Conservation (phyloP, 768 basidiomycete species). For the Rhizopogon vulgaris region DNA sequence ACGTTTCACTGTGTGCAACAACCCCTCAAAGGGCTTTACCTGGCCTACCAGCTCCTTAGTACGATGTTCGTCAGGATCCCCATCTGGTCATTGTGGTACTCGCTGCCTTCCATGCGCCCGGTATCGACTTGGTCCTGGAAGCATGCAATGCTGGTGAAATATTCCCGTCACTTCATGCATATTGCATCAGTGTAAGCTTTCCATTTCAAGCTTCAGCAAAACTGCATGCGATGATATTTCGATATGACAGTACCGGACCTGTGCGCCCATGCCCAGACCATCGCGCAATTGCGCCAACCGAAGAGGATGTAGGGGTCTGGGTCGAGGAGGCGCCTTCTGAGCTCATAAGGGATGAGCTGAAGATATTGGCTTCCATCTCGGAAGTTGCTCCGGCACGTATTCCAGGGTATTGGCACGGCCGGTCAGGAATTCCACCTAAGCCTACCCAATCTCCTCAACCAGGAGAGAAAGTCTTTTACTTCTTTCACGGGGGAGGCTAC, state of each 20-base stretch:
- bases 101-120: conserved; percentile 32
- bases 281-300: conserved; percentile 5
- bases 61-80: conserved; percentile 41
- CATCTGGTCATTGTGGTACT: conserved; percentile 37
- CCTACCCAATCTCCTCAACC: conserved; percentile 30
- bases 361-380: conserved; percentile 23
- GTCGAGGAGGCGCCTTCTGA: conserved; percentile 24
- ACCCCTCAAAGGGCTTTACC: conserved; percentile 44
- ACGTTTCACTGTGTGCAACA: conserved; percentile 21
- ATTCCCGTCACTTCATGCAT: conserved; percentile 25
- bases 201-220: not conserved
- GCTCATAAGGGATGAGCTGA: conserved; percentile 25
- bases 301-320: conserved; percentile 21
- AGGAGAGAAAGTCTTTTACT: conserved; percentile 52
- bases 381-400: conserved; percentile 36
- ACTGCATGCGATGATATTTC: not conserved
- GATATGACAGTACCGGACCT: conserved; percentile 5
- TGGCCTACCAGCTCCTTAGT: conserved; percentile 35
- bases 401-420: conserved; percentile 55
- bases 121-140: conserved; percentile 40
- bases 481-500: conserved; percentile 63
- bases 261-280: conserved; percentile 5
- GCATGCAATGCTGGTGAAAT: conserved; percentile 31
- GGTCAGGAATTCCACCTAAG: conserved; percentile 30
- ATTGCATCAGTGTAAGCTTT: conserved; percentile 16